A percentile compares a stretch with the other conserved stretches of the same genome.
phyloP scores from a whole-genome alignment of 495 filamentous ascomycete species.

The Lasiosphaeria miniovina region DNA sequence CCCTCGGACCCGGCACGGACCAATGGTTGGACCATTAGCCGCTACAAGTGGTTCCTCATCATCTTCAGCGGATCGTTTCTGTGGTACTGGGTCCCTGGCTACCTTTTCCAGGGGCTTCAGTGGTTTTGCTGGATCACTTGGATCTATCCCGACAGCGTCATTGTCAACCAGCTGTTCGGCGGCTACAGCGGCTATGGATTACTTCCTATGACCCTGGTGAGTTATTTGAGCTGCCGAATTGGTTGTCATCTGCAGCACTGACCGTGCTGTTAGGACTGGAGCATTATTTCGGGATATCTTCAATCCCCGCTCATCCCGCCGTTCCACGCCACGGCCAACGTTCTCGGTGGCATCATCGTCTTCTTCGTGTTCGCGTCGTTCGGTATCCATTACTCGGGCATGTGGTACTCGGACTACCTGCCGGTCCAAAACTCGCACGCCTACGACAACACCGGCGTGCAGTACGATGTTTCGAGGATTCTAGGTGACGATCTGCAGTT shows the following conservation, averaged over 20 bases:
- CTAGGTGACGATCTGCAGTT: slow-evolving; percentile 48
- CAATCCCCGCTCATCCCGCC: slow-evolving; percentile 66
- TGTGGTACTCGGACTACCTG: slow-evolving; percentile 60
- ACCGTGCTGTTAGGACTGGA: slow-evolving; percentile 53
- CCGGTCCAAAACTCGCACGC: slow-evolving; percentile 53
- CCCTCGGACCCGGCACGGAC: slow-evolving; percentile 54
- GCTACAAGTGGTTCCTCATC: slow-evolving; percentile 64
- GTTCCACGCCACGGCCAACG: slow-evolving; percentile 63
- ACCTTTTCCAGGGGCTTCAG: slow-evolving; percentile 54
- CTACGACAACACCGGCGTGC: slow-evolving; percentile 58
- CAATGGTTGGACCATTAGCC: slow-evolving; percentile 63
- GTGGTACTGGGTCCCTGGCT: slow-evolving; percentile 61
- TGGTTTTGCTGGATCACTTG: slow-evolving; percentile 62
- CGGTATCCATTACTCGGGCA: slow-evolving; percentile 61
- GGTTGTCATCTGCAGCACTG: neutral
- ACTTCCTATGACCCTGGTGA: slow-evolving; percentile 51
- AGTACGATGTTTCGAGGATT: slow-evolving; percentile 55
- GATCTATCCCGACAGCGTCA: slow-evolving; percentile 59
- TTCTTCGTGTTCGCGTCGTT: slow-evolving; percentile 52
- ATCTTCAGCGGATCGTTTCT: slow-evolving; percentile 48
- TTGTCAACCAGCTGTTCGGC: slow-evolving; percentile 69
- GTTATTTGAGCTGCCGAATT: neutral
- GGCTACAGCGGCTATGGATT: slow-evolving; percentile 59
- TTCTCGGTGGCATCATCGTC: slow-evolving; percentile 51
- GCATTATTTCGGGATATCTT: slow-evolving; percentile 59